A percentile compares a stretch with the other conserved stretches of the same genome.
These are phyloP conservation scores for Neofusicoccum sp. DNA, from an alignment of 2,329 filamentous ascomycete species.

Conservation along the genomic window DNA sequence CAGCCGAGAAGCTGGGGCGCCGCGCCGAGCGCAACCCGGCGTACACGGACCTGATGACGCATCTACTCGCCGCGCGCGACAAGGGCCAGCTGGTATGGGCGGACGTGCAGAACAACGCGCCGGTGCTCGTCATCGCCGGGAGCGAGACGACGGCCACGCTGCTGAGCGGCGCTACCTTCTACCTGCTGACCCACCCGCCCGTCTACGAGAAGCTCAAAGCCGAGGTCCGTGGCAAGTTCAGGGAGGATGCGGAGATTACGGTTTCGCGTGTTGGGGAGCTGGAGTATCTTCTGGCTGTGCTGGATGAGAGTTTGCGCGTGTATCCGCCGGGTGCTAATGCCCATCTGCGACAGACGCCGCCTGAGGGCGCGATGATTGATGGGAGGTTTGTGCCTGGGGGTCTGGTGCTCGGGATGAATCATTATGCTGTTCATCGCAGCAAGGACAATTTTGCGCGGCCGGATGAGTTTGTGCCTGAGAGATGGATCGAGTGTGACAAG, in stretches of 20 bases:
- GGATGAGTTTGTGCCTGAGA: conserved; percentile 42
- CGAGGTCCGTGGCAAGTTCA: conserved; percentile 34
- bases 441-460: conserved; percentile 40
- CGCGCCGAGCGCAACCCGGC: conserved; percentile 26
- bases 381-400: conserved; percentile 39
- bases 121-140: conserved; percentile 46
- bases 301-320: conserved; percentile 46
- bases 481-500: conserved; percentile 41
- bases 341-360: conserved; percentile 36
- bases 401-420: conserved; percentile 13
- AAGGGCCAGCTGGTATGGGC: conserved; percentile 27
- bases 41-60: conserved; percentile 40
- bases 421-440: conserved; percentile 16
- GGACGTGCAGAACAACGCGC: conserved; percentile 44
- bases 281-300: conserved; percentile 41
- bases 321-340: conserved; percentile 44
- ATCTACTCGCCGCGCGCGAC: conserved; percentile 38
- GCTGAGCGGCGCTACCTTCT: conserved; percentile 42
- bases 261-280: conserved; percentile 35
- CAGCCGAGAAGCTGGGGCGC: neutral
- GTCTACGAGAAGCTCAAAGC: conserved; percentile 31
- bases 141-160: conserved; percentile 49
- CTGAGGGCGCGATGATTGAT: conserved; percentile 40
- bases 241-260: conserved; percentile 36
- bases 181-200: conserved; percentile 32